Evolutionary conservation across 495 filamentous ascomycete genomes (phyloP).

Genomic region (Aspergillus conjunctus): DNA sequence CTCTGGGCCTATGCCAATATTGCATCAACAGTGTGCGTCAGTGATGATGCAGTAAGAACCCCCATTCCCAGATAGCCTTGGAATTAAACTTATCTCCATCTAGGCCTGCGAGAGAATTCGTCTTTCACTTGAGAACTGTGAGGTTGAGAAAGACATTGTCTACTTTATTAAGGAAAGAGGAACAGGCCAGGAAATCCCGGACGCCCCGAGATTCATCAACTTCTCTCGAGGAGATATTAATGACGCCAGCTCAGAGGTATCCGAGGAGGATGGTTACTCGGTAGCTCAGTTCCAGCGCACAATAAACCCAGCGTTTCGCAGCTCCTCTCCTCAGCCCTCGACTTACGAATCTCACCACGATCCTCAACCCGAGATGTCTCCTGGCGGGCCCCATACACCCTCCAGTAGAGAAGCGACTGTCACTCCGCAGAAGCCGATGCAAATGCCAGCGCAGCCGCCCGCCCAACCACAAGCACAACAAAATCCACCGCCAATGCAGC

Average conservation of each 20-base stretch:
- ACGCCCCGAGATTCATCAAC: conserved; percentile 97
- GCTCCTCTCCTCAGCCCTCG: conserved; percentile 85
- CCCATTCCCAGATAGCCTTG: background rate
- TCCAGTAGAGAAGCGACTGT: conserved; percentile 54
- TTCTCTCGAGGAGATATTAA: conserved; percentile 90
- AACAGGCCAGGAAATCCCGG: conserved; percentile 96
- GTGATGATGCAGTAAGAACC: conserved; percentile 78
- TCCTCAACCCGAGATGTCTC: conserved; percentile 67
- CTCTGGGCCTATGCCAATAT: conserved; percentile 98
- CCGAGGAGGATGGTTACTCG: conserved; percentile 84
- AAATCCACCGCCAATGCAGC: conserved; percentile 37
- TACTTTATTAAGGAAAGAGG: conserved; percentile 86
- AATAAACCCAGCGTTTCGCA: conserved; percentile 93
- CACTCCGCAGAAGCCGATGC: conserved; percentile 53
- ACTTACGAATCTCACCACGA: conserved; percentile 89
- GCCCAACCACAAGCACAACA: conserved; percentile 31
- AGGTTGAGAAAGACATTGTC: conserved; percentile 93
- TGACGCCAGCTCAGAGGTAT: conserved; percentile 78
- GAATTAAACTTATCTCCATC: conserved; percentile 22
- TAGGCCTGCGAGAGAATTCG: conserved; percentile 93
- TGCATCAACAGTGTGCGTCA: conserved; percentile 97
- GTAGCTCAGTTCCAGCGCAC: conserved; percentile 93
- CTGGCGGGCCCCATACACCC: conserved; percentile 51
- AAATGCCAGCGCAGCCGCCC: conserved; percentile 14
- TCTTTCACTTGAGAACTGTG: conserved; percentile 91